Conservation (phyloP, 352 stramenopile genomes). For the Thraustochytrium sp. region DNA sequence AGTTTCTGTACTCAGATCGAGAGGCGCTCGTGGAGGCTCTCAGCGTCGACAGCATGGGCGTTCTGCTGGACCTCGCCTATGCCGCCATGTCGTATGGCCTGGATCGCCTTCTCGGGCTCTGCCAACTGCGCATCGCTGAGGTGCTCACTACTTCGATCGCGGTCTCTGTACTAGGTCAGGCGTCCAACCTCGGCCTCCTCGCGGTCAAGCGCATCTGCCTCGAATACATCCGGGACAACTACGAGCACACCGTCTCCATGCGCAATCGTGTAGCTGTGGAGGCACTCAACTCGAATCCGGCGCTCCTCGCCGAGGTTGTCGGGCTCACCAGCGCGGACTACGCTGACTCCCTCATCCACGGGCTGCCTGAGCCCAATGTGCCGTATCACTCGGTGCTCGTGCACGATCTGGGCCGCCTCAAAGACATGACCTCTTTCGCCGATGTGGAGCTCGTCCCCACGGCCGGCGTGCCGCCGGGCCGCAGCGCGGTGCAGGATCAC, state of each 20-base stretch:
- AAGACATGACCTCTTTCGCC: not conserved
- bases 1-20: slow-evolving; percentile 2
- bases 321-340: not conserved
- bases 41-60: not conserved
- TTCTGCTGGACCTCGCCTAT: not conserved
- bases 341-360: not conserved
- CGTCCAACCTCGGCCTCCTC: not conserved
- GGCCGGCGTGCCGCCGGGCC: not conserved
- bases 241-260: not conserved
- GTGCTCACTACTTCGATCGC: not conserved
- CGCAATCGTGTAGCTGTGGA: not conserved
- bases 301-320: not conserved
- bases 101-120: not conserved
- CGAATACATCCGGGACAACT: not conserved
- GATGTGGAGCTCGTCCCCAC: not conserved
- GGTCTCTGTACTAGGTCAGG: not conserved
- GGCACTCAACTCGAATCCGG: not conserved
- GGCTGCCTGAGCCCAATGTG: not conserved
- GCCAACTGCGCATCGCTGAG: not conserved
- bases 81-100: not conserved
- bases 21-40: not conserved
- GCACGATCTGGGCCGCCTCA: not conserved
- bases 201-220: not conserved
- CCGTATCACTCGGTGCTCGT: not conserved
- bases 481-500: not conserved